Evolutionary conservation across 148 eudicot genomes (phyloP).

Genomic region (Gaultheria prostrata): DNA sequence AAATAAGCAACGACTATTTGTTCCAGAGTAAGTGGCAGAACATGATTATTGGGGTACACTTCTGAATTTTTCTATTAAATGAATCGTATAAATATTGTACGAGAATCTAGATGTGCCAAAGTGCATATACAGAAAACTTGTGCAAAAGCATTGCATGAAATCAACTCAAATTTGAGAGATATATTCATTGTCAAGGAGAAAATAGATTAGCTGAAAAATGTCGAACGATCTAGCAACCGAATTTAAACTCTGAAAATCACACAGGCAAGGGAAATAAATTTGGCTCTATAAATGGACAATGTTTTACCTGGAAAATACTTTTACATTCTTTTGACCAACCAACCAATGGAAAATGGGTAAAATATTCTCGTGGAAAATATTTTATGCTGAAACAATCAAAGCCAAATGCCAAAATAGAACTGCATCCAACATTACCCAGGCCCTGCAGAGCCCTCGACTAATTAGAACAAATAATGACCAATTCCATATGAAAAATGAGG

Average conservation of each 20-base stretch:
- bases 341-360: too few relatives aligned
- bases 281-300: too few relatives aligned
- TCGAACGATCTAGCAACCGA: too few relatives aligned
- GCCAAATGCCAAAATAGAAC: not conserved
- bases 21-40: not conserved
- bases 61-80: not conserved
- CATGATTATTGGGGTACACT: not conserved
- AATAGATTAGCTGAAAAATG: not conserved
- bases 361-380: too few relatives aligned
- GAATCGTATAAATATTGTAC: not conserved
- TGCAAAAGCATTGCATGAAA: not conserved
- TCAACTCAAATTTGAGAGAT: not conserved
- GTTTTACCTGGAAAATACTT: too few relatives aligned
- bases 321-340: too few relatives aligned
- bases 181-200: not conserved
- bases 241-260: too few relatives aligned
- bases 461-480: too few relatives aligned
- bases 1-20: not conserved
- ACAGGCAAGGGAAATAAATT: too few relatives aligned
- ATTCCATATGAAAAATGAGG: too few relatives aligned
- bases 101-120: constrained; percentile 1
- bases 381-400: too few relatives aligned
- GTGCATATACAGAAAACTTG: not conserved
- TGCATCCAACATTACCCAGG: not conserved
- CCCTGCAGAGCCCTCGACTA: too few relatives aligned